Evolutionary conservation across 768 basidiomycete genomes (phyloP).

Genomic region (Neoboletus brunneissimus): DNA sequence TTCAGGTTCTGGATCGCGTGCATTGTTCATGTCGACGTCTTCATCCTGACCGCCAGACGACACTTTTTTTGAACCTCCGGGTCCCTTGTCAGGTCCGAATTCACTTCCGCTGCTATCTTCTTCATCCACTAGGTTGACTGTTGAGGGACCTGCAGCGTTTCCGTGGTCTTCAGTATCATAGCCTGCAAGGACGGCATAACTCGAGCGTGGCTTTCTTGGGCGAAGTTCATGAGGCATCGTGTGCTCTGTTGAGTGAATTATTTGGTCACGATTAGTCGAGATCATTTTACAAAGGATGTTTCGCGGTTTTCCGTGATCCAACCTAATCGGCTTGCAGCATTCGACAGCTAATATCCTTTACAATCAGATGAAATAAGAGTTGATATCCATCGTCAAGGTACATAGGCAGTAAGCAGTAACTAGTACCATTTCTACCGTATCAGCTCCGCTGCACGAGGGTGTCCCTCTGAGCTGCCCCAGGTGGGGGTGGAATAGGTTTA

Average conservation of each 20-base stretch:
- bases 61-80: constrained; percentile 27
- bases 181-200: constrained; percentile 43
- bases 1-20: constrained; percentile 12
- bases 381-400: background rate
- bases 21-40: constrained; percentile 22
- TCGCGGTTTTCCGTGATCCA: background rate
- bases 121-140: constrained; percentile 12
- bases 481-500: no score
- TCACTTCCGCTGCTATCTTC: constrained; percentile 49
- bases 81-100: constrained; percentile 45
- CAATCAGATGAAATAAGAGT: background rate
- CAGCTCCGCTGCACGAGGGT: background rate
- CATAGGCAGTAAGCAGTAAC: background rate
- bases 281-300: no score
- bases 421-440: background rate
- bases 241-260: background rate
- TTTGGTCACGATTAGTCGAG: no score
- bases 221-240: constrained; percentile 56
- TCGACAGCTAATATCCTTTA: background rate
- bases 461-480: no score
- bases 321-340: background rate
- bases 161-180: constrained; percentile 32
- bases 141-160: constrained; percentile 43
- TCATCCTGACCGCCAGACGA: constrained; percentile 36
- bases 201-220: constrained; percentile 49